Percentiles rank a stretch among this genome's conserved stretches.
These are phyloP conservation scores for Lumnitzera racemosa DNA, from an alignment of 345 rosid species.

Conservation along the genomic window DNA sequence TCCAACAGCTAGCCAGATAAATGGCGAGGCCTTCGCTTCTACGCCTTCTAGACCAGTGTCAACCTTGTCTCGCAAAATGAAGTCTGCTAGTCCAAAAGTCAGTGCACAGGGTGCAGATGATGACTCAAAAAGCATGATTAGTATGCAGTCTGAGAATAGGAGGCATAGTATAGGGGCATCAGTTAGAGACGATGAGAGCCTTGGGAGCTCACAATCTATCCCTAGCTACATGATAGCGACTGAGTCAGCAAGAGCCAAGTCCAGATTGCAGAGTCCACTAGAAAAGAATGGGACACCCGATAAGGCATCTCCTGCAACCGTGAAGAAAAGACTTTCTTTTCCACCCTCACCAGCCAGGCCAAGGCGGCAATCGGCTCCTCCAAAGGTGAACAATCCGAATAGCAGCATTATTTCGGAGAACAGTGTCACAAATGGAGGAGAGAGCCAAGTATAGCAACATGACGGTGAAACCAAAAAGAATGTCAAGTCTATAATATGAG, in stretches of 20 bases:
- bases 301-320: constrained; percentile 24
- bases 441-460: constrained; percentile 10
- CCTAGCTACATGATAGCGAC: constrained; percentile 95
- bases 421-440: constrained; percentile 34
- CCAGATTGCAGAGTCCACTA: constrained; percentile 49
- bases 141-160: constrained; percentile 52
- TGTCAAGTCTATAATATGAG: background rate
- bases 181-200: constrained; percentile 73
- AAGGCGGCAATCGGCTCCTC: constrained; percentile 74
- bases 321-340: constrained; percentile 79
- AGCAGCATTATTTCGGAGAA: constrained; percentile 30
- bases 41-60: constrained; percentile 47
- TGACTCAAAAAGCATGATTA: constrained; percentile 59
- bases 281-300: constrained; percentile 51
- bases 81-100: constrained; percentile 43
- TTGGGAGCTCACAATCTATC: constrained; percentile 43
- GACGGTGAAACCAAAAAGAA: background rate
- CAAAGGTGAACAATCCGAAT: constrained; percentile 41
- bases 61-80: constrained; percentile 46
- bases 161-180: constrained; percentile 71
- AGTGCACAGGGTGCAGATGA: constrained; percentile 41
- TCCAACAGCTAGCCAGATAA: constrained; percentile 47
- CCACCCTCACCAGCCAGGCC: constrained; percentile 68
- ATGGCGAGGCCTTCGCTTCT: constrained; percentile 46
- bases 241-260: constrained; percentile 75